Percentiles rank a stretch among this genome's conserved stretches.
Evolutionary conservation across 139 green algal genomes (phyloP).

Genomic region (Chlamydomonas incerta): DNA sequence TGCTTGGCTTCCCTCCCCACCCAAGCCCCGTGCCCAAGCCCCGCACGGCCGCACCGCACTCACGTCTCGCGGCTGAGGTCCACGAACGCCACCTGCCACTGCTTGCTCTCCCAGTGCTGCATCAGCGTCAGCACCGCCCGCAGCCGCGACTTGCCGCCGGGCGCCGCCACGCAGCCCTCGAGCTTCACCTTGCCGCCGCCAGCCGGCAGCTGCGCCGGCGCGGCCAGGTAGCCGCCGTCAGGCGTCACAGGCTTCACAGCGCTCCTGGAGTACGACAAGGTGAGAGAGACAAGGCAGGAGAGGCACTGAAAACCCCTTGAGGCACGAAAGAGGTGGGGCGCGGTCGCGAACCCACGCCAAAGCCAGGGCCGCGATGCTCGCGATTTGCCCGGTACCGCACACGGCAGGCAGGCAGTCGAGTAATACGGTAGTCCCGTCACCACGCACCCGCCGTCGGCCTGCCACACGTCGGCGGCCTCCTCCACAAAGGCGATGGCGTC

Average conservation of each 20-base stretch:
- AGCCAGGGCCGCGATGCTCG: no score
- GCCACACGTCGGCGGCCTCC: constrained; percentile 41
- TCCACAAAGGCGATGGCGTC: constrained; percentile 78
- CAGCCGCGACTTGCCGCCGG: constrained; percentile 33
- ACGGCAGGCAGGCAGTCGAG: no score
- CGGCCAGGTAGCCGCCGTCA: constrained; percentile 48
- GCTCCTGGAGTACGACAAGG: neutral
- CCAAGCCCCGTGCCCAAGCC: no score
- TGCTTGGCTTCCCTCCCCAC: no score
- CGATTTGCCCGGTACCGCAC: no score
- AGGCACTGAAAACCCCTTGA: neutral
- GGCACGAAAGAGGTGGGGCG: no score
- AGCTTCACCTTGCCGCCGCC: constrained; percentile 21
- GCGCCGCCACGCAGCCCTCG: constrained; percentile 28
- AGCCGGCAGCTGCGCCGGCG: constrained; percentile 40
- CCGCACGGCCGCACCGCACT: no score
- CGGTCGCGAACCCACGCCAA: no score
- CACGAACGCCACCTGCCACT: constrained; percentile 47
- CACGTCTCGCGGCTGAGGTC: constrained; percentile 66
- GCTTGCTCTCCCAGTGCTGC: constrained; percentile 26
- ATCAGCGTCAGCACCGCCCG: constrained; percentile 61
- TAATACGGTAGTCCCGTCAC: no score
- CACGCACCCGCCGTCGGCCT: neutral
- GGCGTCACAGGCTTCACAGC: constrained; percentile 6
- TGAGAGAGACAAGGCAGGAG: neutral